Evolutionary conservation across 768 basidiomycete species (phyloP).

Genomic region (Kwoniella heveanensis): DNA sequence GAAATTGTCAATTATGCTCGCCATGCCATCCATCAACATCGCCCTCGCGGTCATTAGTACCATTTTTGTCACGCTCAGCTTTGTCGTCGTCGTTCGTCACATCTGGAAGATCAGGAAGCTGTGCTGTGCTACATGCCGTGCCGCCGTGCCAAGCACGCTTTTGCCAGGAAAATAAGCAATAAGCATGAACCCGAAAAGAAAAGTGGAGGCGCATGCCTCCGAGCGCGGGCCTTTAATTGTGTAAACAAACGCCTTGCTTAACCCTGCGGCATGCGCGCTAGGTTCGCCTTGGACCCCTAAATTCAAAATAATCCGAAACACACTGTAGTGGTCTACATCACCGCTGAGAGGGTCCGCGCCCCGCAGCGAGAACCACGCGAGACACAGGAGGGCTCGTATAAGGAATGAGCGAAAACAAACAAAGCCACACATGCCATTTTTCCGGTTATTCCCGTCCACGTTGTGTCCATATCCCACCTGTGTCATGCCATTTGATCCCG

Average conservation of each 20-base stretch:
- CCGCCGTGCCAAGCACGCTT: too few species aligned
- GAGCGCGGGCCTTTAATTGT: background rate
- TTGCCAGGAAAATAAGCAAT: background rate
- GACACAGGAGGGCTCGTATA: too few species aligned
- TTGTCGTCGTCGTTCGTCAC: too few species aligned
- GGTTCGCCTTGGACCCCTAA: background rate
- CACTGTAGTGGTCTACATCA: too few species aligned
- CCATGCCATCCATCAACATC: background rate
- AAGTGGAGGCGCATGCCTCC: background rate
- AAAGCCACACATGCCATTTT: background rate
- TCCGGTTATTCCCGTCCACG: slow-evolving; percentile 1
- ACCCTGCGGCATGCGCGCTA: background rate
- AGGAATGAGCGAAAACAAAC: too few species aligned
- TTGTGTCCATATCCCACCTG: background rate
- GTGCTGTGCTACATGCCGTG: too few species aligned
- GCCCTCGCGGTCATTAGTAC: background rate
- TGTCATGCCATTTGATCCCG: background rate
- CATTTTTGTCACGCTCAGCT: background rate
- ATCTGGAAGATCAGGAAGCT: too few species aligned
- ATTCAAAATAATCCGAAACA: background rate
- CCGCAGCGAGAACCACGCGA: too few species aligned
- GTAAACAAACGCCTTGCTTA: background rate
- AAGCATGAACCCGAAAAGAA: slow-evolving; percentile 1
- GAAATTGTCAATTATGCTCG: too few species aligned
- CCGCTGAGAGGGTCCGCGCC: too few species aligned